phyloP scores from a whole-genome alignment of 1,139 yeast species.

The Geotrichum australiense region DNA sequence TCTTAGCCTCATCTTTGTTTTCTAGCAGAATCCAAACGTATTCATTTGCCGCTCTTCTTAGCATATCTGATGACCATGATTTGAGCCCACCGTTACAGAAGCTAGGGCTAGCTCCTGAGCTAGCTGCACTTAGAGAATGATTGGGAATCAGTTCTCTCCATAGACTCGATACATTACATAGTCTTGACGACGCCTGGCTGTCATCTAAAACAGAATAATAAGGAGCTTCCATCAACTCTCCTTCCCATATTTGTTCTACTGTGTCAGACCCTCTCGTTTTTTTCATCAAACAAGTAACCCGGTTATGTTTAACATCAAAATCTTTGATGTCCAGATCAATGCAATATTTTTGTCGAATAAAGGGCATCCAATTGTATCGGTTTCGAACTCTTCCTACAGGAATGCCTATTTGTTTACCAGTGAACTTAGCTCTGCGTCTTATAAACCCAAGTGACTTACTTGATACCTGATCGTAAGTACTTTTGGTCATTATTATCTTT shows the following conservation, averaged over 20 bases:
- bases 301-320: slow-evolving; percentile 7
- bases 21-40: slow-evolving; percentile 14
- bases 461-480: neutral
- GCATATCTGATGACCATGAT: slow-evolving; percentile 9
- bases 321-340: slow-evolving; percentile 1
- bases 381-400: slow-evolving; percentile 4
- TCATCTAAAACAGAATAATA: neutral
- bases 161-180: slow-evolving; percentile 6
- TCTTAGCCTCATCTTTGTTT: neutral
- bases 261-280: neutral
- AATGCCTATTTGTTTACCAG: neutral
- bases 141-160: slow-evolving; percentile 13
- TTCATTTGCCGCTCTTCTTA: slow-evolving; percentile 5
- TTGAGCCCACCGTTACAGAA: neutral
- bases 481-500: neutral
- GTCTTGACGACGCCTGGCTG: neutral
- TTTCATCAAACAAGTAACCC: slow-evolving; percentile 3
- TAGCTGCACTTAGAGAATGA: slow-evolving; percentile 11
- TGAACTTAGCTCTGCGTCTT: too few relatives aligned
- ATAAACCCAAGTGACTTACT: neutral
- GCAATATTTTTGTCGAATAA: slow-evolving; percentile 1
- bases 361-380: neutral
- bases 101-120: neutral
- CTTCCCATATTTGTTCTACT: slow-evolving; percentile 12
- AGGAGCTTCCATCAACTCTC: slow-evolving; percentile 13